These are phyloP conservation scores for Pleurotus sapidus DNA, from an alignment of 768 basidiomycete species.

Conservation along the genomic window DNA sequence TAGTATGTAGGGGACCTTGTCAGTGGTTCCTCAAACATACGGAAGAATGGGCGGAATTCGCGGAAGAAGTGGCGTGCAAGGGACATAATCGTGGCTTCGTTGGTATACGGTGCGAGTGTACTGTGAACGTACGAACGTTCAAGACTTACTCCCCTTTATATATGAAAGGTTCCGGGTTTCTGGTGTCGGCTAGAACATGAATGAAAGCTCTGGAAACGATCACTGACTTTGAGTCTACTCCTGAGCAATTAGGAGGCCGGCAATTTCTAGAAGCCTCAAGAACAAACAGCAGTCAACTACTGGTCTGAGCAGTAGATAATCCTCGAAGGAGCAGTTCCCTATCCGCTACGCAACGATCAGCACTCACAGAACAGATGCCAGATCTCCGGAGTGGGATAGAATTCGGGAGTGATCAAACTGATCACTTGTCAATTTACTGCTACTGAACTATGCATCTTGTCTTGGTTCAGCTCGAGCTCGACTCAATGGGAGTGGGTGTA, in stretches of 20 bases:
- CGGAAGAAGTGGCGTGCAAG: constrained; percentile 60
- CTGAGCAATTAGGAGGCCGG: not conserved
- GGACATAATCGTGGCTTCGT: constrained; percentile 44
- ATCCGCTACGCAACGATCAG: too few relatives aligned
- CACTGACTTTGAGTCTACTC: not conserved
- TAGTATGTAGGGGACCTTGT: constrained; percentile 29
- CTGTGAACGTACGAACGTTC: not conserved
- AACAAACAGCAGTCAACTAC: constrained; percentile 1
- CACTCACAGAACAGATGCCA: too few relatives aligned
- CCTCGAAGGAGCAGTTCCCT: too few relatives aligned
- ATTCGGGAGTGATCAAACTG: too few relatives aligned
- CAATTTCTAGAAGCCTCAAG: constrained; percentile 6
- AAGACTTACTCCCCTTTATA: constrained; percentile 8
- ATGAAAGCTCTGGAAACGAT: constrained; percentile 7
- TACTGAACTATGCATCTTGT: too few relatives aligned
- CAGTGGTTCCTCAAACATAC: constrained; percentile 72
- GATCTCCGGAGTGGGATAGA: too few relatives aligned
- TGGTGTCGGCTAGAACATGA: not conserved
- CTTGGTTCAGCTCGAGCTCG: too few relatives aligned
- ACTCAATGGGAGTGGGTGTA: too few relatives aligned
- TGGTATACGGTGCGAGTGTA: not conserved
- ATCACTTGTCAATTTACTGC: too few relatives aligned
- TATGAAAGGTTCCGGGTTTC: not conserved
- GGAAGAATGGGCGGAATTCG: constrained; percentile 75
- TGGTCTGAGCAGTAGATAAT: too few relatives aligned